A percentile compares a stretch with the other conserved stretches of the same genome.
Evolutionary conservation across 306 rosid genomes (phyloP).

Genomic region (Cucurbita pepo): DNA sequence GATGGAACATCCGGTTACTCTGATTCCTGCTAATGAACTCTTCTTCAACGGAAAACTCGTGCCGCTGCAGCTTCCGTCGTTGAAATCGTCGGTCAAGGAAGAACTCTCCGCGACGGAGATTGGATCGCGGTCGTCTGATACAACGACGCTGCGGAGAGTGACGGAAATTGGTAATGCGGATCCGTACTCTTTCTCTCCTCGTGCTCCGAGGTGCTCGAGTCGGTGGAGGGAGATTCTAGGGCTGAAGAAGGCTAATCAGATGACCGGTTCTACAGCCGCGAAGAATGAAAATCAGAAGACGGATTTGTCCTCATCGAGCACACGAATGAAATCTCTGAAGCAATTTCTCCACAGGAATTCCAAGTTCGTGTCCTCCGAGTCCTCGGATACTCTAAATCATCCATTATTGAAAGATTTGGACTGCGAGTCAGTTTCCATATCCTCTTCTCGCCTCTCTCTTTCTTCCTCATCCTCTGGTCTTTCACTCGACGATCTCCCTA

Average conservation of each 20-base stretch:
- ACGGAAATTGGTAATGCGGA: slow-evolving; percentile 20
- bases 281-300: slow-evolving; percentile 32
- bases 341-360: slow-evolving; percentile 46
- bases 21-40: slow-evolving; percentile 87
- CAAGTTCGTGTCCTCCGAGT: slow-evolving; percentile 26
- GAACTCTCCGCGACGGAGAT: slow-evolving; percentile 5
- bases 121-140: slow-evolving; percentile 17
- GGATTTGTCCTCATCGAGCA: slow-evolving; percentile 13
- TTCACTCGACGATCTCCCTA: slow-evolving; percentile 75
- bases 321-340: slow-evolving; percentile 30
- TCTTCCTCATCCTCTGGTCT: slow-evolving; percentile 77
- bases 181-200: slow-evolving; percentile 60
- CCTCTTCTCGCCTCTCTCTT: slow-evolving; percentile 63
- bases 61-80: slow-evolving; percentile 43
- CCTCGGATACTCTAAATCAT: slow-evolving; percentile 28
- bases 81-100: slow-evolving; percentile 14
- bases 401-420: slow-evolving; percentile 51
- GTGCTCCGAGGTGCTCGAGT: slow-evolving; percentile 84
- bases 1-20: slow-evolving; percentile 51
- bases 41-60: slow-evolving; percentile 80
- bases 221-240: slow-evolving; percentile 82
- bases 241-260: slow-evolving; percentile 41
- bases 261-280: slow-evolving; percentile 8
- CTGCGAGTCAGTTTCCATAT: slow-evolving; percentile 47
- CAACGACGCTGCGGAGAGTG: slow-evolving; percentile 16